A percentile compares a stretch with the other conserved stretches of the same genome.
Evolutionary conservation across 2,329 filamentous ascomycete genomes (phyloP).

Genomic region (Ophiostoma fasciatum): DNA sequence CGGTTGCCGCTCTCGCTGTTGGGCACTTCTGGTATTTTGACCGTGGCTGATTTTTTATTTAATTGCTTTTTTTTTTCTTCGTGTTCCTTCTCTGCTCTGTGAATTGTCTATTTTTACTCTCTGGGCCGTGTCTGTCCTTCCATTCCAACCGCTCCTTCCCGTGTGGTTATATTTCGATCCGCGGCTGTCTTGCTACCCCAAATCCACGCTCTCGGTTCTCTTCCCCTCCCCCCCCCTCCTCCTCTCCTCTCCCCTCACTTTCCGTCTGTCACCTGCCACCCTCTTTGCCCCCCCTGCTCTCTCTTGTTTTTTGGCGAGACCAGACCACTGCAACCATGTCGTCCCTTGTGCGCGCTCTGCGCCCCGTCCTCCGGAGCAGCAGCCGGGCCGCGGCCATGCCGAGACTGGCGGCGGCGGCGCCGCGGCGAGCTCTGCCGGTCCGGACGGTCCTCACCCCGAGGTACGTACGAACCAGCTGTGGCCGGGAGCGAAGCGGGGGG

Average conservation of each 20-base stretch:
- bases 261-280: slow-evolving; percentile 1
- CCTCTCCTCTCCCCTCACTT: too few relatives aligned
- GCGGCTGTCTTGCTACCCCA: neutral
- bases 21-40: too few relatives aligned
- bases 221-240: too few relatives aligned
- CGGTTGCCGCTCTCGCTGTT: neutral
- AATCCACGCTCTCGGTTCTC: neutral
- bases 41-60: neutral
- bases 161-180: too few relatives aligned
- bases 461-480: too few relatives aligned
- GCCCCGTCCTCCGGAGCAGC: slow-evolving; percentile 35
- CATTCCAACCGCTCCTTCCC: neutral
- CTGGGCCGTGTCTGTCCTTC: neutral
- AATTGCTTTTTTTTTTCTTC: neutral
- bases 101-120: neutral
- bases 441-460: too few relatives aligned
- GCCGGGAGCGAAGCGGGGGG: too few relatives aligned
- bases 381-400: slow-evolving; percentile 18
- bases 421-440: slow-evolving; percentile 5
- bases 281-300: neutral
- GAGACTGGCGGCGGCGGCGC: slow-evolving; percentile 3
- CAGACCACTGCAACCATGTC: slow-evolving; percentile 22
- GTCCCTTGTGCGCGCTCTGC: slow-evolving; percentile 33
- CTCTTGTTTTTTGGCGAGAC: too few relatives aligned
- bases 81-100: neutral